Base-by-base conservation (phyloP, 1,139 yeast species). In the Candida sp. region DNA sequence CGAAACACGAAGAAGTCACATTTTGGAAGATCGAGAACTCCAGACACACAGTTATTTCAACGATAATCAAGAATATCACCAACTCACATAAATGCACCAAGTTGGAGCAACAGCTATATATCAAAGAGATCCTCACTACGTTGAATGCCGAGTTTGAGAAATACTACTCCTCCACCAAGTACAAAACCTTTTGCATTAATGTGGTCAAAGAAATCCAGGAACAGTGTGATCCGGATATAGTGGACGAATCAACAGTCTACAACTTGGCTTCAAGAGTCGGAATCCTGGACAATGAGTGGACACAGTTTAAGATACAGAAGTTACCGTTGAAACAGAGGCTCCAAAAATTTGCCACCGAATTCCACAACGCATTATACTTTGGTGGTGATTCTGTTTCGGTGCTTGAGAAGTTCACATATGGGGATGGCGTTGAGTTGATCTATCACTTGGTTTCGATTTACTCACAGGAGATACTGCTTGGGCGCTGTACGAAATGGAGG, bases 361-460 rank as follows among this genome's bases (percentile, higher is more conserved):
- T 74, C 17, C 42, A 62, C 1, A 58, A 66, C 26, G 58, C 70
- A 0, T 51, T 74, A 5, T 61, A 60, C 30, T 63, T 57, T 47
- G 59, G 63, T 6, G 62, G 63, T 22, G 67, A 66, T 42, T 49
- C 54, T 23, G 44, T 47, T 1, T 37, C 44, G 6, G 56, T 62
- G 1, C 57, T 75, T n/a, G 66, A 63, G 32, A 64, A 61, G 40
- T 72, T 65, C 55, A 59, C 64, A 8, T 56, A 57, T 5, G 61
- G 58, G 8, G 66, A 65, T 26, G 62, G 63, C 12, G 61, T 63
- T 7, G 59, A 59, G 2, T 49, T 72, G 25, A 44, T 75, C 3
- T 75, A 62, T 52, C 71, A 72, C 47, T 61, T 73, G 44, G 50
- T 68, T 6, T 62, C 72, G 46, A 63, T 72, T 4, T 75, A 75